phyloP scores from a whole-genome alignment of 1,284 basidiomycete species.

The Ceraceosorus guamensis region DNA sequence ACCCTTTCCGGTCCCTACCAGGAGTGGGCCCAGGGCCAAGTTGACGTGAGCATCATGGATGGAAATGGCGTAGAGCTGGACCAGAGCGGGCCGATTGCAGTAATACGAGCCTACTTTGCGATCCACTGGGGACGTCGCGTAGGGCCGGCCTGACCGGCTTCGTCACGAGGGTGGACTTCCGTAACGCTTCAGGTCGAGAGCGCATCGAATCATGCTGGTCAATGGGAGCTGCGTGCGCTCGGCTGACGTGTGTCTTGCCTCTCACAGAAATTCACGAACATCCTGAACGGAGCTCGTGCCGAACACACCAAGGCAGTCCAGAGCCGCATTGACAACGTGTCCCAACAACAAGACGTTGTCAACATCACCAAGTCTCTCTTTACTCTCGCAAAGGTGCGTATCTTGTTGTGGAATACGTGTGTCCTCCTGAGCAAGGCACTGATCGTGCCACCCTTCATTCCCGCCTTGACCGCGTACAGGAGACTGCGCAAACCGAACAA shows the following conservation, averaged over 20 bases:
- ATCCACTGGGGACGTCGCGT: too few species aligned
- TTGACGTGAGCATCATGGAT: conserved; percentile 26
- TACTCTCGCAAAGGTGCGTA: conserved; percentile 71
- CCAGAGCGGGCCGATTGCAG: too few species aligned
- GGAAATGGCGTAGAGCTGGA: too few species aligned
- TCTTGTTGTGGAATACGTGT: not conserved
- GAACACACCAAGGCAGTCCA: conserved; percentile 91
- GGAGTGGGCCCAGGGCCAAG: conserved; percentile 66
- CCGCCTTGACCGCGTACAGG: conserved; percentile 52
- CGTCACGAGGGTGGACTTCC: too few species aligned
- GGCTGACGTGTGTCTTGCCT: not conserved
- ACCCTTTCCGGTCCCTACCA: conserved; percentile 75
- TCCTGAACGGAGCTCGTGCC: conserved; percentile 74
- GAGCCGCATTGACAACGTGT: conserved; percentile 82
- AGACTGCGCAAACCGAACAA: conserved; percentile 84
- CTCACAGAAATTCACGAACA: conserved; percentile 61
- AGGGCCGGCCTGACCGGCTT: too few species aligned
- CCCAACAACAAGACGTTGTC: conserved; percentile 88
- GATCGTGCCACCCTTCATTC: conserved; percentile 1
- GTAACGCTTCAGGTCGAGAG: too few species aligned
- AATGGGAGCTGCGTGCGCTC: not conserved
- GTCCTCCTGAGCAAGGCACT: not conserved
- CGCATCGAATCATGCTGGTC: too few species aligned
- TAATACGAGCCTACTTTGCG: too few species aligned
- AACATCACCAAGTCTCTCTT: conserved; percentile 83